Base-by-base conservation (phyloP, 345 rosid genomes). In the Noccaea bulbosa region DNA sequence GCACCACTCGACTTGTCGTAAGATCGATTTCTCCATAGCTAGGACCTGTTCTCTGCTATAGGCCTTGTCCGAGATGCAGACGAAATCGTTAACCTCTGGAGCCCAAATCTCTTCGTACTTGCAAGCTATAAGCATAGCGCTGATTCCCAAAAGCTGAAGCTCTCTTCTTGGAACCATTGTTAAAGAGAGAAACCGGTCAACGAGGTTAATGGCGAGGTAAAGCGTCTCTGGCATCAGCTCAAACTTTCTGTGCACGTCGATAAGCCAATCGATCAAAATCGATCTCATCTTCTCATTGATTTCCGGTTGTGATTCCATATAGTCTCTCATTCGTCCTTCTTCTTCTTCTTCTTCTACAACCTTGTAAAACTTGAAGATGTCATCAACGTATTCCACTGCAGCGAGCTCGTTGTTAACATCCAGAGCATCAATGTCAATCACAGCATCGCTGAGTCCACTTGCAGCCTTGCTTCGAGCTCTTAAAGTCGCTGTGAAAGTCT, bases 41-140 rank as follows among this genome's bases (percentile, higher is more conserved):
- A 92, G 77, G 14, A 89, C 80, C 48, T 89, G 88, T 37, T 87
- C 87, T 69, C 92, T 86, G 5, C 33, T 16, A 64, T 88, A 91
- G 1, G 93, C 91, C 34, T 84, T 85, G 67, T 89, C 98, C 14
- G 96, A 87, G 77, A 92, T 83, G 79, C 54, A 70, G 16, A 92
- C 91, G 32, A 92, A 89, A 76, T 89, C 94, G 22, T 84, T 83
- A 14, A 86, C 89, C 83, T 88, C 87, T n/a, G 92, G 94, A 27
- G 97, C 90, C 97, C 96, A 88, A 63, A 88, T 88, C 86, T 88
- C 97, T 70, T 91, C 97, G 54, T 91, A 91, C 81, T 91, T 91
- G 83, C 88, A 88, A 4, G 96, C 93, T 17, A 88, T 79, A 37
- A 91, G 86, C 97, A 91, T 88, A 37, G 93, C 71, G 35, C 96